Base-by-base conservation (phyloP, 768 basidiomycete genomes). In the Leucosporidium scottii region DNA sequence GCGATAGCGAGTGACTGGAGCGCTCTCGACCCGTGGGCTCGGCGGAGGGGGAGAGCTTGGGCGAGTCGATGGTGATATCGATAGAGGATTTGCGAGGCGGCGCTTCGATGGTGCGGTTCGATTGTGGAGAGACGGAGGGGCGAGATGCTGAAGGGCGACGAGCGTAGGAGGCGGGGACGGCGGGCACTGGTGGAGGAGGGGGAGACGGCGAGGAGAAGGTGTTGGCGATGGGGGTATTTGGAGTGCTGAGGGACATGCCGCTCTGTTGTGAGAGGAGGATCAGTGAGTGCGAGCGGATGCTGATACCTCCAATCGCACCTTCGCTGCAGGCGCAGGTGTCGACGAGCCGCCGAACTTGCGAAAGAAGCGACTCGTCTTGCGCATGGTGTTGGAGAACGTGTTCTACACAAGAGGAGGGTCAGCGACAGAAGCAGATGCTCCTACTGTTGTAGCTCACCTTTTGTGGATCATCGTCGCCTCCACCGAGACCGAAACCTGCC, bases 311-410 rank as follows among this genome's bases (percentile, higher is more conserved):
- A 2, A 44, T 34, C 62, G 51, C n/a, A 31, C 53, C 34, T 34
- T 36, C 4, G 56, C 62, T 4, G 50, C 6, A 25, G 49, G 31
- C 1, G 51, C 34, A 8, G 47, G 55, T 2, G 39, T 44, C 39
- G 63, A 48, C n/a, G 57, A 30, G 25, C 67, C 68, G 23, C 75
- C 74, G 5, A 73, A 61, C 31, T 69, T 69, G 13, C 70, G 64
- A 36, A 76, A 77, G 67, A 77, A 76, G 6, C 75, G 66, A 28
- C 64, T 68, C 15, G 76, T 75, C 60, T 73, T 74, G 27, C 73
- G 69, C 73, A 74, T 73, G 30, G 75, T 74, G 47, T 69, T 69
- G 6, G 65, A 59, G 18, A 73, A 34, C 25, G 65, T 60, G 25
- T 10, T n/a, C n/a, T 27, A n/a, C 17, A 13, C 13, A 3, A 23